Evolutionary conservation across 805 yeast genomes (phyloP), one percentile per base, ranked within the genome.

Genomic region (Candida sphagnicola): DNA sequence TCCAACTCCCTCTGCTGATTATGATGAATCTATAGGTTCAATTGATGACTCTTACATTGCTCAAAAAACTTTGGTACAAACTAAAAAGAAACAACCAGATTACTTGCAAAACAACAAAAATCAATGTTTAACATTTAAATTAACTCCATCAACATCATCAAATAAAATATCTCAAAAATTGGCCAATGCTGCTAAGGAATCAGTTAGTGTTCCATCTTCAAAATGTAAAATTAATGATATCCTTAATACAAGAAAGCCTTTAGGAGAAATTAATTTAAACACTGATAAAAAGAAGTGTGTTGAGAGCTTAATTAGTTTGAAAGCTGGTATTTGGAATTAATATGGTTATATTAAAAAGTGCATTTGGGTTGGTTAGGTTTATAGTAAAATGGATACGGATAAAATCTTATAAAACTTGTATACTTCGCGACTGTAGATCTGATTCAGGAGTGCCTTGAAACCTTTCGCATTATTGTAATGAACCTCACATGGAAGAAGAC

Each of bases 61-160:
- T 14, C 26, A 25, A 34, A 26, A 30, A 19, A 28, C 30, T 37
- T 24, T 47, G 13, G 34, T 39, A 16, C n/a, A 61, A 45, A 61
- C 64, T n/a, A 58, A 53, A 23, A 62, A 62, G 46, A 62, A 61
- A 45, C 67, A 62, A 43, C 68, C 68, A 8, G 41, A 40, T 16
- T 50, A 49, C 25, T 53, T 62, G 24, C 35, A 33, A n/a, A 26
- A 31, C 14, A 33, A n/a, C n/a, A 21, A 33, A 13, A 33, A 23
- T 16, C 35, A 33, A 16, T 33, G 21, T 8, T 14, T 55, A 61
- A 64, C 68, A 2, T 62, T 63, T 49, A 64, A 63, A 42, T 55
- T 64, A 50, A 53, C 55, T 19, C 59, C 62, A 18, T 43, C 53
- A 18, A 13, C 15, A 13, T 26, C 29, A 13, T 26, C 29, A 12